Conservation (phyloP, 2,329 filamentous ascomycete genomes). For the Ophiocordyceps camponoti-leonardi region DNA sequence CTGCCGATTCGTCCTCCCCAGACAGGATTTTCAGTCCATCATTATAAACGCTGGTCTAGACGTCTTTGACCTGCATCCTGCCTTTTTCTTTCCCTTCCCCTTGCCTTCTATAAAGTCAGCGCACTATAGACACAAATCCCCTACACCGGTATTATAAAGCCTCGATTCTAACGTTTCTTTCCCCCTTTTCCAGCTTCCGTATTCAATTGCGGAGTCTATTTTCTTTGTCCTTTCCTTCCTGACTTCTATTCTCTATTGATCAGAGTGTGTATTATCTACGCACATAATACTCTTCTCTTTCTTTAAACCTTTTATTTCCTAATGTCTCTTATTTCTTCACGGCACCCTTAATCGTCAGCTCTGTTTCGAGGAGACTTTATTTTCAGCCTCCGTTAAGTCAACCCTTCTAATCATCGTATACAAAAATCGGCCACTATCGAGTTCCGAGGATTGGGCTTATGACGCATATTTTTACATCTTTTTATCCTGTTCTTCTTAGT, state of each 20-base stretch:
- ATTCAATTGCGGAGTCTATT: background rate
- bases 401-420: too few species aligned
- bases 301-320: background rate
- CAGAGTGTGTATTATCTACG: background rate
- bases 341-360: too few species aligned
- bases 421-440: too few species aligned
- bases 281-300: too few species aligned
- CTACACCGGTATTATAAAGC: background rate
- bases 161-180: background rate
- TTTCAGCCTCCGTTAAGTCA: background rate
- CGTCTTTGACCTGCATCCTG: background rate
- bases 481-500: background rate
- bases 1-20: background rate
- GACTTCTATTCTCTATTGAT: background rate
- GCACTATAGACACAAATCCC: too few species aligned
- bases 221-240: background rate
- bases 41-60: background rate
- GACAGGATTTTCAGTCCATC: background rate
- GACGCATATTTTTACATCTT: too few species aligned
- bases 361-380: too few species aligned
- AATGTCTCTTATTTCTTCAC: too few species aligned
- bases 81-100: background rate
- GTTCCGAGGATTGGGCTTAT: too few species aligned
- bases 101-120: too few species aligned
- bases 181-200: background rate